Base-by-base conservation (phyloP, 2,329 filamentous ascomycete genomes). In the Alternaria angustiovoidea region DNA sequence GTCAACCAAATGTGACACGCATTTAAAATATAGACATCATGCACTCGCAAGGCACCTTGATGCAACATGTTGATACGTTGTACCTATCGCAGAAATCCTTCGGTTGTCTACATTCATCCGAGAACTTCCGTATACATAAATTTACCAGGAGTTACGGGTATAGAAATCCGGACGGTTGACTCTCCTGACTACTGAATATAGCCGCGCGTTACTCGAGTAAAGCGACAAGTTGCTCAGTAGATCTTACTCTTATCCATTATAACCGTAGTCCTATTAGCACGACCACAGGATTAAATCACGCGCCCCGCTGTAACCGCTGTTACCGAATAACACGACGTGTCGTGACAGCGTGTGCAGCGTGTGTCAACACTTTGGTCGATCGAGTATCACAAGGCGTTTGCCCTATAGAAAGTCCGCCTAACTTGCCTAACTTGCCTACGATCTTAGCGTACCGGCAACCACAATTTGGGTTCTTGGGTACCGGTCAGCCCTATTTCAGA, bases 401-500 rank as follows among this genome's bases (percentile, higher is more conserved):
- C 20, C 20, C 20, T 42, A 24, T 42, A 24, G 20, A 24, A 42
- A 24, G 5, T 41, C 5, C 18, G 39, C 39, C 39, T 41, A 41
- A 41, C 38, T 11, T 22, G 46, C 30, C 30, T 32, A 24, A 48
- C 1, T 22, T 26, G 34, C 34, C 46, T 5, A 1, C 0, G 0
- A 6, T 24, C 12, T 42, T 49, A 49, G 46, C 46, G 32, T 49
- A 49, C 46, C 46, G 32, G 30, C 20, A 12, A 38, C 32, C 20
- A 20, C 7, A 16, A 14, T 16, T 30, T 14, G 14, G 32, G 24
- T 49, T 49, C 30, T 36, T 49, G 46, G 46, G 24, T 14, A 38
- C 14, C 34, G 12, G 44, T 49, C 46, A 49, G 46, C 46, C 46
- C 46, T 38, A 26, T 49, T 30, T 38, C 14, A 49, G 46, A 32